Evolutionary conservation across 192 early-diverging fungal genomes (phyloP).

Genomic region (Ambispora gerdemannii): DNA sequence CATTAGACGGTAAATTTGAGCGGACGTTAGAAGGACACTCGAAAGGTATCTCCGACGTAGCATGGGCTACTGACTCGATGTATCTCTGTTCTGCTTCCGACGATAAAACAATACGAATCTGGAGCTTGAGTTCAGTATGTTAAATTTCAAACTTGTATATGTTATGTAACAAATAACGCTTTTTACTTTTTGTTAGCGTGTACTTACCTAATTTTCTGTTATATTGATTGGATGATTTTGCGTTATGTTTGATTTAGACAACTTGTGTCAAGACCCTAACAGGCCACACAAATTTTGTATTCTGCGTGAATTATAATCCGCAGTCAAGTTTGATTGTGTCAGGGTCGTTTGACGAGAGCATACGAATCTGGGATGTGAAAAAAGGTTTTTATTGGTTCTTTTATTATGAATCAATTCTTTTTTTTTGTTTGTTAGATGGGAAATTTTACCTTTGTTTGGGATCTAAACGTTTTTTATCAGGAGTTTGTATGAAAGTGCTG

Average conservation of each 20-base stretch:
- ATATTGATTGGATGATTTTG: no score
- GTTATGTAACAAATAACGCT: no score
- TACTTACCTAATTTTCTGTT: no score
- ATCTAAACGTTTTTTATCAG: no score
- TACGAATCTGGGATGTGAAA: slow-evolving; percentile 94
- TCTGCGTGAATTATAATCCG: slow-evolving; percentile 96
- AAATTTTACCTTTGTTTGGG: background rate
- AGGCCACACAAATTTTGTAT: slow-evolving; percentile 97
- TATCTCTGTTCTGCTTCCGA: slow-evolving; percentile 89
- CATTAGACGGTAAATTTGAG: slow-evolving; percentile 77
- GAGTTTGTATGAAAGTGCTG: slow-evolving; percentile 86
- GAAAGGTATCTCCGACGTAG: slow-evolving; percentile 91
- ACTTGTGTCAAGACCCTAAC: slow-evolving; percentile 70
- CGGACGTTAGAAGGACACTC: slow-evolving; percentile 86
- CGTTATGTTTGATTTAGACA: slow-evolving; percentile 50
- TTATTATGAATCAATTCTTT: background rate
- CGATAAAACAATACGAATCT: slow-evolving; percentile 93
- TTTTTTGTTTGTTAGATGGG: background rate
- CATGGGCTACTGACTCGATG: slow-evolving; percentile 92
- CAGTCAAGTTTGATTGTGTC: slow-evolving; percentile 91
- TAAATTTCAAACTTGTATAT: background rate
- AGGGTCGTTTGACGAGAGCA: slow-evolving; percentile 96
- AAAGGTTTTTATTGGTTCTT: slow-evolving; percentile 51
- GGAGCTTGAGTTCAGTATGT: slow-evolving; percentile 75
- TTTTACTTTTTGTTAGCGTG: no score